phyloP scores from a whole-genome alignment of 228 moss, liverwort and hornwort genomes.

The Sphagnum magellanicum region DNA sequence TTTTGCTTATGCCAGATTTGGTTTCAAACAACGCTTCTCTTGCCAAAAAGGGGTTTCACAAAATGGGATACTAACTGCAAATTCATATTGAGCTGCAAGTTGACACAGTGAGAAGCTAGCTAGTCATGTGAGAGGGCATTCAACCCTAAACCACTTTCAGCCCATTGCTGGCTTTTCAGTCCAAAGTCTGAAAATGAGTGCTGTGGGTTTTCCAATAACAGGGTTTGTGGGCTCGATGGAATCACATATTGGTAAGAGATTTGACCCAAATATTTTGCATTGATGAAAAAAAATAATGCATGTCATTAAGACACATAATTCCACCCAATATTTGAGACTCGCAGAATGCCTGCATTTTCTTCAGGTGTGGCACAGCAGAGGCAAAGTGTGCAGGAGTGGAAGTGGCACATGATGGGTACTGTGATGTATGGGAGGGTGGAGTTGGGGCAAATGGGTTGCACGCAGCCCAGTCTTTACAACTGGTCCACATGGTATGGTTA shows the following conservation, averaged over 20 bases:
- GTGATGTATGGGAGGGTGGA: slow-evolving; percentile 69
- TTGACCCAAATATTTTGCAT: neutral
- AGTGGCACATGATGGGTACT: slow-evolving; percentile 69
- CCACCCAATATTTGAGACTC: no score
- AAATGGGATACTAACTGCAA: neutral
- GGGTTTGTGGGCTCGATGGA: slow-evolving; percentile 71
- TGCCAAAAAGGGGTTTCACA: neutral
- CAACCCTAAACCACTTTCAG: no score
- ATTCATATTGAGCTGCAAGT: neutral
- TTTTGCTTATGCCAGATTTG: neutral
- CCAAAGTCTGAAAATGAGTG: neutral
- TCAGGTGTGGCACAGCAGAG: slow-evolving; percentile 74
- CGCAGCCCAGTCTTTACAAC: slow-evolving; percentile 29
- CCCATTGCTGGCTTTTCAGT: no score
- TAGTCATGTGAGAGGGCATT: no score
- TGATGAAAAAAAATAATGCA: neutral
- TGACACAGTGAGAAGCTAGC: no score
- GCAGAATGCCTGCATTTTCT: neutral
- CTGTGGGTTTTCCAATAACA: neutral
- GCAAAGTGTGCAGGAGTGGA: slow-evolving; percentile 85
- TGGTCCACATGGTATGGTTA: slow-evolving; percentile 57
- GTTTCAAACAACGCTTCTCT: neutral
- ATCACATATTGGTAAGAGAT: slow-evolving; percentile 61
- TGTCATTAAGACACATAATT: no score
- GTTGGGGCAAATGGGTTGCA: slow-evolving; percentile 2